Base-by-base conservation (phyloP, 2,329 filamentous ascomycete species). In the Neospermospora avenae region DNA sequence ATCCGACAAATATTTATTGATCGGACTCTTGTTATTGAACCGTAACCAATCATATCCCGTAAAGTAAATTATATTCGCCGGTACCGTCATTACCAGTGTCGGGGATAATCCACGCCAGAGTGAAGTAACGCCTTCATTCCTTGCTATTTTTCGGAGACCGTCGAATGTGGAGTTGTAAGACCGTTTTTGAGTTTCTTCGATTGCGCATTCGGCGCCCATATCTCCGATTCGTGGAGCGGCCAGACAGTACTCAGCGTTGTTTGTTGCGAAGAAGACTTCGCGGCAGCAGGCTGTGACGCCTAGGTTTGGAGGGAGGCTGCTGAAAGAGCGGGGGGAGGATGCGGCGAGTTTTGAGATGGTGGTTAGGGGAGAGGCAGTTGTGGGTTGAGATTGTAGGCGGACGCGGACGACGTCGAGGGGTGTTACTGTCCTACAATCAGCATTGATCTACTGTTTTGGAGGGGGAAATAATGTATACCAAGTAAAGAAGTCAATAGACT, bases 61-160 rank as follows among this genome's bases (percentile, higher is more conserved):
- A 71, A 98, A 97, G 76, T 99, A 99, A 66, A 99, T 98, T 67
- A 99, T 95, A 73, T 99, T 99, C 25, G 87, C 91, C 0, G 95
- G 95, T 5, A 99, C 84, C 0, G 92, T 87, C 95, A 99, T 99
- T 65, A 92, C 83, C 22, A 99, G 78, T 0, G 95, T 99, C 0
- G 95, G 93, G n/a, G 90, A 96, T 4, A 99, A 78, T 0, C 95
- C 95, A 63, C 95, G 84, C 93, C 95, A 99, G 37, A 99, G 77
- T 1, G 93, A 95, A 25, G 84, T 83, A 13, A 92, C 71, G 1
- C 95, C 95, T 77, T 99, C 95, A 72, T 98, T 92, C 51, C 91
- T 86, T 16, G 95, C 92, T 70, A 99, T 99, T 78, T 99, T 99
- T 64, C 88, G 86, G 62, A 99, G 76, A 0, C 92, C 95, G 70